Conservation (phyloP, 768 basidiomycete genomes). For the Leccinum rimulosum region DNA sequence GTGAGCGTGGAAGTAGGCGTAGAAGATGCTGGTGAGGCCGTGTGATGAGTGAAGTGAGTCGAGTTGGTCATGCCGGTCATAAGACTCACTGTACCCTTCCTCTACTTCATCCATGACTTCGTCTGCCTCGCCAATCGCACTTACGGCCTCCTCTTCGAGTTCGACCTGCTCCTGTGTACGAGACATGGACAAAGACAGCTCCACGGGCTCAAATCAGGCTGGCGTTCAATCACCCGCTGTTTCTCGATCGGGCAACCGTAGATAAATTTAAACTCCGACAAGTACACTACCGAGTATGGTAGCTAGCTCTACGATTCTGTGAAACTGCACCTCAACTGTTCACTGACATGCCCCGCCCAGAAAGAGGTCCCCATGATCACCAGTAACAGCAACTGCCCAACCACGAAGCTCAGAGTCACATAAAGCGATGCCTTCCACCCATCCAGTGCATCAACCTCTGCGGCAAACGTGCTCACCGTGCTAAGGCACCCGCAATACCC, state of each 20-base stretch:
- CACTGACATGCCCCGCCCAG: conserved; percentile 45
- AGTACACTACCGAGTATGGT: not conserved
- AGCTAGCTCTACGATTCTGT: conserved; percentile 5
- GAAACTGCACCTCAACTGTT: conserved; percentile 52
- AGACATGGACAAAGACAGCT: conserved; percentile 38
- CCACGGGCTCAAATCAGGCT: conserved; percentile 25
- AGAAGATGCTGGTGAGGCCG: conserved; percentile 61
- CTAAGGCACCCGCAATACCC: conserved; percentile 96
- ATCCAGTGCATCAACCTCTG: conserved; percentile 64
- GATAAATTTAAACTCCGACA: conserved; percentile 31
- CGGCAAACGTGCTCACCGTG: conserved; percentile 90
- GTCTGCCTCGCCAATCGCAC: conserved; percentile 61
- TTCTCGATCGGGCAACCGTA: conserved; percentile 28
- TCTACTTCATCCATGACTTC: conserved; percentile 74
- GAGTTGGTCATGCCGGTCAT: conserved; percentile 4
- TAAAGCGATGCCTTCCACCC: conserved; percentile 66
- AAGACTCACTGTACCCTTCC: conserved; percentile 74
- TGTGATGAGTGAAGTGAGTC: conserved; percentile 17
- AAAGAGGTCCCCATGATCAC: conserved; percentile 70
- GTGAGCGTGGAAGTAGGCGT: conserved; percentile 90
- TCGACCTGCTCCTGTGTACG: conserved; percentile 43
- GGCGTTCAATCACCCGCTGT: conserved; percentile 14
- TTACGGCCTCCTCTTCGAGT: conserved; percentile 59
- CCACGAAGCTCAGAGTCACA: conserved; percentile 60
- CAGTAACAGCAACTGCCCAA: conserved; percentile 68